Evolutionary conservation across 495 filamentous ascomycete genomes (phyloP), one percentile per base, ranked within the genome.

Genomic region (Thozetella sp.): DNA sequence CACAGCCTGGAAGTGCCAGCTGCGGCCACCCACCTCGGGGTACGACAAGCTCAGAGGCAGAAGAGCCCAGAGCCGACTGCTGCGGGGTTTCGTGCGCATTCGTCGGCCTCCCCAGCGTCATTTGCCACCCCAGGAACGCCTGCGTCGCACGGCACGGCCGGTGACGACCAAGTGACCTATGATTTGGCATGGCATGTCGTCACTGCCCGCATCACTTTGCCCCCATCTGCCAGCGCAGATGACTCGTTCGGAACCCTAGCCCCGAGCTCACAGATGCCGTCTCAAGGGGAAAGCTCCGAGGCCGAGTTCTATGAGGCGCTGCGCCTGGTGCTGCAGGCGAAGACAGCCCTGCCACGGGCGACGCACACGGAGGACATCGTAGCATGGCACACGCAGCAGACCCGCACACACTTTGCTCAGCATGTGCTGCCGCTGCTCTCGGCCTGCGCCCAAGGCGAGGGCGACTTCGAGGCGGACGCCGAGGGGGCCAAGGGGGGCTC

Each of bases 111-210:
- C 19, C 45, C 56, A 55, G 37, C 30, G 15, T 17, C 54, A 37
- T 12, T 51, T 56, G 37, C 64, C 67, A 19, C 70, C 67, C 2
- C 67, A 62, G 26, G 62, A 66, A 24, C 63, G 63, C 3, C 67
- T 70, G 43, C 6, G 10, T 48, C 43, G 43, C 43, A 48, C n/a
- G 53, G 53, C 2, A 46, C 56, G n/a, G 58, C 58, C 12, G 67
- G 60, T 22, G 63, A 71, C 43, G 84, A 91, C 58, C 86, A 88
- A 66, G 75, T 79, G 55, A 72, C 72, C 55, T 92, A 86, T 82
- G 83, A 90, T 62, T 80, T 83, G 55, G 85, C 89, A 37, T 92
- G 90, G 88, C 83, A 85, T 66, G 72, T 79, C 1, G 89, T 88
- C 50, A 91, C 88, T 12, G 74, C 78, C 37, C 85, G 83, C 51